Percentiles rank a stretch among this genome's conserved stretches.
Conservation (phyloP, 2,329 filamentous ascomycete species). For the Xylaria sp. region DNA sequence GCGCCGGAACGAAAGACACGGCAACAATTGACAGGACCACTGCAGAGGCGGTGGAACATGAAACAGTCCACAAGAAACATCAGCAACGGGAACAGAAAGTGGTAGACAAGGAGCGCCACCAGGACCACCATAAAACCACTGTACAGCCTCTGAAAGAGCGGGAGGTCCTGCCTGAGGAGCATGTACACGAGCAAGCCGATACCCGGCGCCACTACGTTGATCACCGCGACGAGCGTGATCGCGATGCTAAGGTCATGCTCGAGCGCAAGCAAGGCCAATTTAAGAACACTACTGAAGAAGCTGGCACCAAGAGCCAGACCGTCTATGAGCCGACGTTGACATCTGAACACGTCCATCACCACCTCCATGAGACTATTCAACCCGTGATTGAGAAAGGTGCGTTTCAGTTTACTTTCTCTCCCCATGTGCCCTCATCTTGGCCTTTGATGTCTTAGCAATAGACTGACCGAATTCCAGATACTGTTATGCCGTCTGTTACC, state of each 20-base stretch:
- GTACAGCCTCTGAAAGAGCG: not conserved
- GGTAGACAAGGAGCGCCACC: not conserved
- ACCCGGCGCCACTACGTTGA: not conserved
- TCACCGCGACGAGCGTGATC: not conserved
- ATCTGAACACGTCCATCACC: not conserved
- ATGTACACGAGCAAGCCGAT: not conserved
- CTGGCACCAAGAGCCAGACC: not conserved
- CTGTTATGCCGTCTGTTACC: not conserved
- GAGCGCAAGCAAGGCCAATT: not conserved
- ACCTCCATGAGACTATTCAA: not conserved
- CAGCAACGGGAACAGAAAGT: not conserved
- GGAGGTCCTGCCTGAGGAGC: not conserved
- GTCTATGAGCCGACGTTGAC: not conserved
- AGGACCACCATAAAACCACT: not conserved
- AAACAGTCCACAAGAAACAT: not conserved
- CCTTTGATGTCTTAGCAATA: not conserved
- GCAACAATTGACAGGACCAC: not conserved
- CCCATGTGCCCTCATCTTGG: not conserved
- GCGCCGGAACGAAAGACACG: not conserved
- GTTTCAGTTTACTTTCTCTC: too few relatives aligned
- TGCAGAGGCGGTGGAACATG: not conserved
- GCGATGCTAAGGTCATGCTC: not conserved
- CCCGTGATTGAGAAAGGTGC: not conserved
- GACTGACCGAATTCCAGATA: not conserved
- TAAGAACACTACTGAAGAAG: not conserved